Conservation (phyloP, 2,329 filamentous ascomycete genomes). For the Penicillium capsulatum region DNA sequence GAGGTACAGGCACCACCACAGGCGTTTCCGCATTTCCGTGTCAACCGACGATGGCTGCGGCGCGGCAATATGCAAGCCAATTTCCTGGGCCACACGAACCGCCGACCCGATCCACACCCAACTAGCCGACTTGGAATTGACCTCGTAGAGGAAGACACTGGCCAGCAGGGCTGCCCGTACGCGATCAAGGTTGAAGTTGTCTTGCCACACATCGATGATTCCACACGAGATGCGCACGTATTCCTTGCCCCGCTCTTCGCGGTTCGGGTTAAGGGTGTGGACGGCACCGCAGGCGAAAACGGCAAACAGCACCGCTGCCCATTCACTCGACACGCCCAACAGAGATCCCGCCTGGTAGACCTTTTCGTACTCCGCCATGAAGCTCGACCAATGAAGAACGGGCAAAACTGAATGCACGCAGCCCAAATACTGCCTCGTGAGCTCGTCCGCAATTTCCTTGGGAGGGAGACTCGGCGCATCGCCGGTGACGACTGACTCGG, state of each 20-base stretch:
- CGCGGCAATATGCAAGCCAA: constrained; percentile 73
- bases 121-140: constrained; percentile 78
- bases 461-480: constrained; percentile 65
- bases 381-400: constrained; percentile 81
- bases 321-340: constrained; percentile 60
- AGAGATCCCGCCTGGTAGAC: constrained; percentile 66
- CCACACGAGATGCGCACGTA: constrained; percentile 68
- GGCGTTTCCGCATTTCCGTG: constrained; percentile 75
- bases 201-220: constrained; percentile 75
- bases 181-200: constrained; percentile 71
- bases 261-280: constrained; percentile 58
- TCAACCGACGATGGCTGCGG: constrained; percentile 71
- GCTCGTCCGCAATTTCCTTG: constrained; percentile 63
- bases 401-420: constrained; percentile 78
- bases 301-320: constrained; percentile 75
- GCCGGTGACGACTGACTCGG: constrained; percentile 49
- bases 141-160: constrained; percentile 76
- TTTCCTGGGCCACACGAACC: constrained; percentile 74
- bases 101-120: constrained; percentile 82
- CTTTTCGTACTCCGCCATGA: constrained; percentile 69
- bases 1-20: constrained; percentile 94
- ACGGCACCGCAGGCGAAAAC: constrained; percentile 79
- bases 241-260: constrained; percentile 57
- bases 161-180: constrained; percentile 68
- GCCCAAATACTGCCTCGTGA: constrained; percentile 71